A percentile compares a stretch with the other conserved stretches of the same genome.
These are phyloP conservation scores for Colletotrichum sojae DNA, from an alignment of 2,329 filamentous ascomycete species.

Conservation along the genomic window DNA sequence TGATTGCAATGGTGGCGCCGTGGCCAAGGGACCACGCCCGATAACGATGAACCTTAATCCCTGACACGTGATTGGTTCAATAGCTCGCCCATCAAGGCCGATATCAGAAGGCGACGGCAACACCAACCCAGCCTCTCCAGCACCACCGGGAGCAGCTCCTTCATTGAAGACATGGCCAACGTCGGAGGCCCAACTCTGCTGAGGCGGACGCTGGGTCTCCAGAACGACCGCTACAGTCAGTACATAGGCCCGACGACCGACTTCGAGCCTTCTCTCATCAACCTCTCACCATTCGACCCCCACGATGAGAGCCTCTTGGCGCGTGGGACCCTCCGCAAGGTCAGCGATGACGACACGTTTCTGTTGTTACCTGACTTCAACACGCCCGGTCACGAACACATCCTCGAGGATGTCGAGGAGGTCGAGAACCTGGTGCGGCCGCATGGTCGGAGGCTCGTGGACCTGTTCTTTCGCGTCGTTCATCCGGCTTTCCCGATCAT, in stretches of 20 bases:
- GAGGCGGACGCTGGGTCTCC: conserved; percentile 80
- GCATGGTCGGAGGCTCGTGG: conserved; percentile 82
- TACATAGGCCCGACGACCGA: conserved; percentile 88
- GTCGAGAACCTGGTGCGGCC: conserved; percentile 84
- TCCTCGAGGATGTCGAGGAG: conserved; percentile 76
- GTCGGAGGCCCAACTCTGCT: conserved; percentile 76
- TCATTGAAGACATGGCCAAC: conserved; percentile 80
- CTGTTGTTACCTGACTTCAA: conserved; percentile 82
- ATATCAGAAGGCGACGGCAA: conserved; percentile 67
- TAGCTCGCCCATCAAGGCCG: conserved; percentile 71
- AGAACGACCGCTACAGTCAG: conserved; percentile 83
- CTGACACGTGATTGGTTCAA: conserved; percentile 66
- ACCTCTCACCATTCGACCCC: conserved; percentile 83
- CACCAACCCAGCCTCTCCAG: conserved; percentile 73
- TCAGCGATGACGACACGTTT: conserved; percentile 84
- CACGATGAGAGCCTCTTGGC: conserved; percentile 85
- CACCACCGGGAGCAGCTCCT: conserved; percentile 72
- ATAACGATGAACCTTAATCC: conserved; percentile 44
- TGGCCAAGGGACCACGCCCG: conserved; percentile 32
- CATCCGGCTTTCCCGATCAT: conserved; percentile 88
- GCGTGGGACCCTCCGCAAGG: conserved; percentile 78
- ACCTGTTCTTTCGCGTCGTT: conserved; percentile 85
- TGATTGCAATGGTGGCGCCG: conserved; percentile 7
- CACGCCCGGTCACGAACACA: conserved; percentile 80
- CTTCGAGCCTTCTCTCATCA: conserved; percentile 87